These are phyloP conservation scores for Rubroboletus satanas DNA, from an alignment of 768 basidiomycete species.

Conservation along the genomic window DNA sequence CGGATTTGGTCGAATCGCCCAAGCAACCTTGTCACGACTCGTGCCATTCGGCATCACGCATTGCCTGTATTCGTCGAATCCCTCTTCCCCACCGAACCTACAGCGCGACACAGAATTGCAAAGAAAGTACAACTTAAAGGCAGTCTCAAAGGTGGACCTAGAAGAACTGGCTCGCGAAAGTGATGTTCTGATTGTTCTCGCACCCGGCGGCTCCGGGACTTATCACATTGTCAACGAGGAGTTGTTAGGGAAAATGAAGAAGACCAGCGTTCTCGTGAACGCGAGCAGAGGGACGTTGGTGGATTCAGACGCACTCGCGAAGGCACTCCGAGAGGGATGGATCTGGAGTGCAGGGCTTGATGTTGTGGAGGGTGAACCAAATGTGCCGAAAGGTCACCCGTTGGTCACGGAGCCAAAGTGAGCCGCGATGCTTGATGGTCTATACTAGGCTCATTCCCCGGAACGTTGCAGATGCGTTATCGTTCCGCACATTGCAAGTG, in stretches of 20 bases:
- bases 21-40: conserved; percentile 75
- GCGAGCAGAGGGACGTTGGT: conserved; percentile 82
- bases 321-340: conserved; percentile 69
- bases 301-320: conserved; percentile 84
- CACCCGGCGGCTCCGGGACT: conserved; percentile 70
- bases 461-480: conserved; percentile 58
- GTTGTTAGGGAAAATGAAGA: conserved; percentile 85
- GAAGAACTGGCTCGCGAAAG: conserved; percentile 70
- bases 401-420: conserved; percentile 75
- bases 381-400: conserved; percentile 68
- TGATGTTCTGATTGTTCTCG: conserved; percentile 83
- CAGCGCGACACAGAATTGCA: conserved; percentile 37
- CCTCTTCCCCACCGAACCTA: conserved; percentile 43
- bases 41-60: conserved; percentile 77
- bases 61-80: conserved; percentile 64
- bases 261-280: conserved; percentile 78
- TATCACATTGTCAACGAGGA: conserved; percentile 65
- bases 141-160: conserved; percentile 54
- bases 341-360: conserved; percentile 94
- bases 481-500: conserved; percentile 89
- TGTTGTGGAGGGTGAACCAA: conserved; percentile 90
- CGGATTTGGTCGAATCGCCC: conserved; percentile 93
- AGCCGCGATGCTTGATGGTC: conserved; percentile 12
- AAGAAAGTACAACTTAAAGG: conserved; percentile 33
- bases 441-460: neutral